phyloP scores from a whole-genome alignment of 257 asterid species.

The Plectranthus barbatus region DNA sequence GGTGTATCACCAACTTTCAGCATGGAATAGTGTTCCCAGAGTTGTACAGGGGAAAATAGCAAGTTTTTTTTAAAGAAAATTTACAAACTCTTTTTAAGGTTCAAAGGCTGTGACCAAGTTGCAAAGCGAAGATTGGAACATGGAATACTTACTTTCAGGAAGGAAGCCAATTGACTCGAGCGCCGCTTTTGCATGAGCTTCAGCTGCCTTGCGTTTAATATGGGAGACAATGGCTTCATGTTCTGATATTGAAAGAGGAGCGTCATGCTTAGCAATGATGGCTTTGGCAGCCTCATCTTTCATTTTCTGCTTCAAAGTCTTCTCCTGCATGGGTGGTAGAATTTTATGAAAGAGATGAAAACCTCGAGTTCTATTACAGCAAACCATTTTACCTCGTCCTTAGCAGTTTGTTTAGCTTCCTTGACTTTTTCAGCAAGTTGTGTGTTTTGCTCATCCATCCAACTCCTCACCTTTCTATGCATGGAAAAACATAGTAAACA shows the following conservation, averaged over 20 bases:
- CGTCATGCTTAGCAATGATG: constrained; percentile 40
- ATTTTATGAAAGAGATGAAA: background rate
- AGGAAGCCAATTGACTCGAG: constrained; percentile 36
- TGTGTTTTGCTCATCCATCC: constrained; percentile 54
- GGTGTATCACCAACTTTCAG: too few species aligned
- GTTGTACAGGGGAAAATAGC: background rate
- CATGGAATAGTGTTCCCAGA: too few species aligned
- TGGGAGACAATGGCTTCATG: constrained; percentile 41
- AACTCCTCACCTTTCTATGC: constrained; percentile 47
- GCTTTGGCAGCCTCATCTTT: constrained; percentile 45
- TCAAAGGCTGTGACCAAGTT: background rate
- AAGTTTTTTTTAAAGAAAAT: too few species aligned
- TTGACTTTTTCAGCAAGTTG: constrained; percentile 35
- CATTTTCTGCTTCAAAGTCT: constrained; percentile 54
- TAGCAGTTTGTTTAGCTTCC: constrained; percentile 61
- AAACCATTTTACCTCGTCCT: constrained; percentile 36
- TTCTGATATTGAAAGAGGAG: constrained; percentile 48
- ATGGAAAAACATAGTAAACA: constrained; percentile 4
- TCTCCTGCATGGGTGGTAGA: constrained; percentile 37
- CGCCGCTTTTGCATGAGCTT: constrained; percentile 51
- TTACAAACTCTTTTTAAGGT: background rate
- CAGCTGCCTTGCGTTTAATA: constrained; percentile 36
- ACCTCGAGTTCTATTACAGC: background rate
- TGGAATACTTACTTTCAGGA: constrained; percentile 28
- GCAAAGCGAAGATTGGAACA: background rate